Conservation (phyloP, 345 rosid genomes). For the Aegle marmelos region DNA sequence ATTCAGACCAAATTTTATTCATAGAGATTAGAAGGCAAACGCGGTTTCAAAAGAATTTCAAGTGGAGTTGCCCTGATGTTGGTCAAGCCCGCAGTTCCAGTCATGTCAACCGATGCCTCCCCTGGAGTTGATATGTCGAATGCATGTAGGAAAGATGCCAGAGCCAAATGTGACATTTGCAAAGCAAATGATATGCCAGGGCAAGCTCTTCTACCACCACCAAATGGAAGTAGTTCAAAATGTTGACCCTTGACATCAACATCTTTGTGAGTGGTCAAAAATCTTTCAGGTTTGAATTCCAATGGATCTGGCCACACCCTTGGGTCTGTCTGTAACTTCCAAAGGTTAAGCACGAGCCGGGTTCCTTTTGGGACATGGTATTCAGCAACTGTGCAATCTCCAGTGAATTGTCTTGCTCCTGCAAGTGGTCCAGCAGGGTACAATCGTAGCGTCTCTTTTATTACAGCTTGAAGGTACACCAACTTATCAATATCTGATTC, state of each 20-base stretch:
- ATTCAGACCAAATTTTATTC: neutral
- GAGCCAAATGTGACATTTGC: constrained; percentile 20
- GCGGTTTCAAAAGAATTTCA: constrained; percentile 25
- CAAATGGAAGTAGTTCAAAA: constrained; percentile 42
- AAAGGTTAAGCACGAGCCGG: constrained; percentile 26
- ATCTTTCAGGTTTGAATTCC: constrained; percentile 41
- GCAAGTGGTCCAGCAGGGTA: constrained; percentile 32
- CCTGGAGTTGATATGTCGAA: constrained; percentile 19
- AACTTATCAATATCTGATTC: constrained; percentile 29
- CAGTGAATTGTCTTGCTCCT: constrained; percentile 22
- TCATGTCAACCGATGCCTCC: constrained; percentile 29
- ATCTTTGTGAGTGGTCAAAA: constrained; percentile 25
- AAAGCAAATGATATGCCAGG: constrained; percentile 30
- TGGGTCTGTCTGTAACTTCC: constrained; percentile 36
- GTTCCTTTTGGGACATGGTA: constrained; percentile 32
- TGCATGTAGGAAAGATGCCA: constrained; percentile 35
- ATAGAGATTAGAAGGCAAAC: constrained; percentile 1
- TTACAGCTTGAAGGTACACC: constrained; percentile 33
- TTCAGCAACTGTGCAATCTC: constrained; percentile 28
- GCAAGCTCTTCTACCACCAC: constrained; percentile 40
- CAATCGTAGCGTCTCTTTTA: constrained; percentile 38
- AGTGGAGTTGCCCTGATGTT: constrained; percentile 31
- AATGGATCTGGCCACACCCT: constrained; percentile 29
- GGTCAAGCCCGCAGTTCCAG: constrained; percentile 22
- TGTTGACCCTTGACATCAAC: constrained; percentile 33